phyloP scores from a whole-genome alignment of 2,329 filamentous ascomycete species.

The Cladosporium sphaerospermum region DNA sequence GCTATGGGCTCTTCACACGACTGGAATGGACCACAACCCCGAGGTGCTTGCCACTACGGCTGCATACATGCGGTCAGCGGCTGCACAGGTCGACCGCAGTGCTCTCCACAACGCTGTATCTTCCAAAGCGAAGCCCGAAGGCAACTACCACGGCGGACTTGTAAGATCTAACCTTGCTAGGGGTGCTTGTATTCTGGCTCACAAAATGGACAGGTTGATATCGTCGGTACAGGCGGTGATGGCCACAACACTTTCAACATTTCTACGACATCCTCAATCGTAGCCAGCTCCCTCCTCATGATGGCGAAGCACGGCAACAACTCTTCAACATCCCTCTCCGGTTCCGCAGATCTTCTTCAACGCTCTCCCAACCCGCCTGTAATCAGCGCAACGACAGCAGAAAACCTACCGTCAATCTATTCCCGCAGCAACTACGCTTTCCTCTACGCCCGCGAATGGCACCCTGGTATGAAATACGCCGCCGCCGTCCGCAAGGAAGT shows the following conservation, averaged over 20 bases:
- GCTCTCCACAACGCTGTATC: constrained; percentile 57
- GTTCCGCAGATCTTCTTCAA: constrained; percentile 84
- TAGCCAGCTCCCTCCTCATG: constrained; percentile 77
- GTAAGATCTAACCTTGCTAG: constrained; percentile 45
- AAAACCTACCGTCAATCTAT: constrained; percentile 68
- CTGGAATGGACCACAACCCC: constrained; percentile 72
- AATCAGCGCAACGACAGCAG: constrained; percentile 66
- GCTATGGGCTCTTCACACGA: constrained; percentile 87
- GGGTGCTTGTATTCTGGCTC: background rate
- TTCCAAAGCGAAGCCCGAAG: constrained; percentile 57
- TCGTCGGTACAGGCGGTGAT: constrained; percentile 95
- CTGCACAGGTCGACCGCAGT: constrained; percentile 62
- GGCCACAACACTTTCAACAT: constrained; percentile 98
- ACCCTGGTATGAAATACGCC: constrained; percentile 87
- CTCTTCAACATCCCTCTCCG: constrained; percentile 90
- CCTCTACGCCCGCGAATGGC: constrained; percentile 91
- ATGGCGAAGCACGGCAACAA: constrained; percentile 95
- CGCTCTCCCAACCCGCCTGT: constrained; percentile 69
- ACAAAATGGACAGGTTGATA: constrained; percentile 59
- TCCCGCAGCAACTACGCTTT: constrained; percentile 83
- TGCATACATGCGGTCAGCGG: constrained; percentile 73
- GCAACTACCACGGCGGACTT: constrained; percentile 73
- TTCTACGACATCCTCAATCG: constrained; percentile 86
- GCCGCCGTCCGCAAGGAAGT: constrained; percentile 80
- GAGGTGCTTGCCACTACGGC: constrained; percentile 85